These are phyloP conservation scores for Penicillium sp. DNA, from an alignment of 2,329 filamentous ascomycete genomes.

Conservation along the genomic window DNA sequence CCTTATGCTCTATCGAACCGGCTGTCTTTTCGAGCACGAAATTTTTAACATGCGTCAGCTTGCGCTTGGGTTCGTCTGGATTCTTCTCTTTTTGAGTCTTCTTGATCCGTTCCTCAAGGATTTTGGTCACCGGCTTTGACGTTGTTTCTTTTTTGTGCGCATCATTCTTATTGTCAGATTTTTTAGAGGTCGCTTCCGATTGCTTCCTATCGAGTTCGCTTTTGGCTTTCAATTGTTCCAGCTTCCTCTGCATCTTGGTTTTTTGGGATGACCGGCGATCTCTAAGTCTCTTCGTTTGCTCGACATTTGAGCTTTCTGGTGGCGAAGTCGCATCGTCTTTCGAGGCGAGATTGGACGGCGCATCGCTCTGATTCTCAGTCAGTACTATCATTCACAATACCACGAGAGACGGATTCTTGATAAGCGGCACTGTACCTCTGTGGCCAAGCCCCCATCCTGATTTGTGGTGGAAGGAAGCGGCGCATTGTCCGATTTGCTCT, in stretches of 20 bases:
- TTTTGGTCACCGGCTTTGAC: background rate
- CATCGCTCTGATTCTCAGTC: background rate
- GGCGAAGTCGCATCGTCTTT: background rate
- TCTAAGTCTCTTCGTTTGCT: background rate
- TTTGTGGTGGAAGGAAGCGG: background rate
- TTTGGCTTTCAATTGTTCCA: background rate
- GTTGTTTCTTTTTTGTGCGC: background rate
- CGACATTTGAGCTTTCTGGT: background rate
- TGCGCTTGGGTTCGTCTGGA: slow-evolving; percentile 1
- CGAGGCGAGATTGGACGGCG: background rate
- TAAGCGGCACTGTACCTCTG: background rate
- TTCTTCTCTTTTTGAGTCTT: slow-evolving; percentile 4
- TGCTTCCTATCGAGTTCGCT: background rate
- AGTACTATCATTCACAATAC: background rate
- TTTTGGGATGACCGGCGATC: background rate
- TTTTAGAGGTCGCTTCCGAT: background rate
- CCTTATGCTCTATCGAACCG: slow-evolving; percentile 13
- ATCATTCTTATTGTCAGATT: background rate
- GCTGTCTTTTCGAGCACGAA: slow-evolving; percentile 10
- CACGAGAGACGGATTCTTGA: background rate
- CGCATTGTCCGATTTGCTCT: background rate
- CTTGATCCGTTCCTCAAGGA: background rate
- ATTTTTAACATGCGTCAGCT: slow-evolving; percentile 12
- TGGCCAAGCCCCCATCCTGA: background rate
- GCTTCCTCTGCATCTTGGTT: background rate